These are phyloP conservation scores for Amoeboaphelidium protococcarum DNA, from an alignment of 371 early-diverging fungal species.

Conservation along the genomic window DNA sequence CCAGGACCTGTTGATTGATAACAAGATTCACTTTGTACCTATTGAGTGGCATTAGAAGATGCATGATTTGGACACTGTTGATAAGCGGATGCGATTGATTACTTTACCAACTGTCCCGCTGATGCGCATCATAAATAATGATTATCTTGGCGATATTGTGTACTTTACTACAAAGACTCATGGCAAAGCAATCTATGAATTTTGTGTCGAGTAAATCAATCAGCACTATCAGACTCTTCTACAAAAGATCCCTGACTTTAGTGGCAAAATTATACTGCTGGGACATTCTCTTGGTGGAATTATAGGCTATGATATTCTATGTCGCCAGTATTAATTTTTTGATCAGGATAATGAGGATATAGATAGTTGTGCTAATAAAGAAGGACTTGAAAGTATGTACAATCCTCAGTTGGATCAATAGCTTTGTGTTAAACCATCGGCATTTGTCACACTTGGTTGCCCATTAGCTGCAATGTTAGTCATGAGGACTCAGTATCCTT, in stretches of 20 bases:
- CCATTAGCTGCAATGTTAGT: constrained; percentile 30
- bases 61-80: constrained; percentile 14
- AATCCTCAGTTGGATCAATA: too few species aligned
- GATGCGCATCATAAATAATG: constrained; percentile 30
- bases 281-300: constrained; percentile 35
- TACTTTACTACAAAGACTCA: constrained; percentile 14
- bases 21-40: background rate
- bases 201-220: constrained; percentile 25
- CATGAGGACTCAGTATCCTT: constrained; percentile 24
- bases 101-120: constrained; percentile 34
- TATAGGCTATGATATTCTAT: constrained; percentile 30
- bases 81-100: constrained; percentile 18
- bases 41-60: constrained; percentile 30
- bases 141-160: constrained; percentile 32
- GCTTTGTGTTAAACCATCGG: too few species aligned
- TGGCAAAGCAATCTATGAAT: constrained; percentile 20
- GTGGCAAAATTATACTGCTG: constrained; percentile 25
- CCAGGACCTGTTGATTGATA: too few species aligned
- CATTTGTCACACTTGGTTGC: constrained; percentile 26
- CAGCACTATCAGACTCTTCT: constrained; percentile 17
- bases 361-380: too few species aligned
- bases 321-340: too few species aligned
- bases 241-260: constrained; percentile 20
- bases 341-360: too few species aligned
- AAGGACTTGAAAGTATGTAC: too few species aligned